A percentile compares a stretch with the other conserved stretches of the same genome.
These are phyloP conservation scores for Diaporthe eres DNA, from an alignment of 2,329 filamentous ascomycete species.

Conservation along the genomic window DNA sequence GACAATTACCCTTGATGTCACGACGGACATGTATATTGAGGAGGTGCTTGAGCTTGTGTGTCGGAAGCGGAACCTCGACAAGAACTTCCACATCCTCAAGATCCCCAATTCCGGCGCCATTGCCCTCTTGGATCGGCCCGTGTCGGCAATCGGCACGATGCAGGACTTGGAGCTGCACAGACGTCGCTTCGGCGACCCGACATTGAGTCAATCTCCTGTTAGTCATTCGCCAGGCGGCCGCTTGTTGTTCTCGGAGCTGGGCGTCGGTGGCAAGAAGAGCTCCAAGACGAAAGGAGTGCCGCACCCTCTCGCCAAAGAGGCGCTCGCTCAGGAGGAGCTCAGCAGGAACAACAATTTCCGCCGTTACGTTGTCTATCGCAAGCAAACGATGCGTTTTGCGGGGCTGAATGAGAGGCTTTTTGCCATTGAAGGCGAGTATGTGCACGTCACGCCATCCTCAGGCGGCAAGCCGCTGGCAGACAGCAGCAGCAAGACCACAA, in stretches of 20 bases:
- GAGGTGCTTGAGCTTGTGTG: conserved; percentile 86
- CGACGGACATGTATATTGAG: conserved; percentile 85
- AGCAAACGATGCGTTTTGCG: conserved; percentile 86
- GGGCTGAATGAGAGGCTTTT: conserved; percentile 82
- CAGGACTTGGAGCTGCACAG: conserved; percentile 82
- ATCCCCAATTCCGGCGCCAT: conserved; percentile 81
- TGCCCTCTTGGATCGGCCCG: conserved; percentile 82
- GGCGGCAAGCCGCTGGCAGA: conserved; percentile 76
- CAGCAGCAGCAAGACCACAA: conserved; percentile 79
- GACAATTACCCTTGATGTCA: conserved; percentile 81
- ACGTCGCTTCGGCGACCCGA: conserved; percentile 71
- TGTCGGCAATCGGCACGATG: conserved; percentile 82
- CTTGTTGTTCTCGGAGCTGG: conserved; percentile 39
- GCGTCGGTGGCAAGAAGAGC: conserved; percentile 59
- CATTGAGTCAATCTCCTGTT: conserved; percentile 41
- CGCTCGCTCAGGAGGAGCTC: conserved; percentile 71
- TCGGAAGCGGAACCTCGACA: conserved; percentile 82
- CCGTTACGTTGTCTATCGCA: conserved; percentile 84
- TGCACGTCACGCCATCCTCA: conserved; percentile 84
- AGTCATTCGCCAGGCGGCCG: conserved; percentile 39
- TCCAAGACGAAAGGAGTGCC: conserved; percentile 66
- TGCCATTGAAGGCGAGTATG: conserved; percentile 87
- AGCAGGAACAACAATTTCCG: conserved; percentile 74
- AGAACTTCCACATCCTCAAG: conserved; percentile 84
- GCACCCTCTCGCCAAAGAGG: conserved; percentile 78